Evolutionary conservation across 2,329 filamentous ascomycete genomes (phyloP), one percentile per base, ranked within the genome.

Genomic region (Tolypocladium endophyticum): DNA sequence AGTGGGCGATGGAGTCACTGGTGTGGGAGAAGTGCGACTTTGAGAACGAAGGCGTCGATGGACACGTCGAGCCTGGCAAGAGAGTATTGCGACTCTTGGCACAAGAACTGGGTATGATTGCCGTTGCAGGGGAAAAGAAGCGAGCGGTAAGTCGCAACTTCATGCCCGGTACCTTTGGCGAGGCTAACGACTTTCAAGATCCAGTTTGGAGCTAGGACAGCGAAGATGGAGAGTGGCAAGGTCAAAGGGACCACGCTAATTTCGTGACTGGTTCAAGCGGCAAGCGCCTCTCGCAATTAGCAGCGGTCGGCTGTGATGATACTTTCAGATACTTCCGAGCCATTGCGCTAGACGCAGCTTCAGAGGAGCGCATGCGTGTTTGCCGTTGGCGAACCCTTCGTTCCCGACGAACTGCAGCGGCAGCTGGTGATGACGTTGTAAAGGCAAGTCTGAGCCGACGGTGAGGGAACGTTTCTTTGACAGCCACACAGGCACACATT

Each of bases 1-100:
- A 79, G 33, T 94, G 92, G 84, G 89, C 90, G 8, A 81, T 97
- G 33, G 78, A 78, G 52, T 78, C 81, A 30, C 88, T 91, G 0
- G 87, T 93, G 0, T 90, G 85, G 81, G 84, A 90, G 61, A 97
- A 97, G 71, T 97, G 92, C 67, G 91, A 93, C 54, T 97, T 97
- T 71, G 84, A 82, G n/a, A 78, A 80, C 47, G 63, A 66, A 4
- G 67, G 66, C 9, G 72, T 71, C 6, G 69, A 72, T 41, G 64
- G 53, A 5, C 58, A 57, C 1, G 76, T 93, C 8, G 91, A 96
- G 64, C 82, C 89, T 0, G 91, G 86, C 20, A 99, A 99, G 75
- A 85, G 88, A 68, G 79, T 92, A 0, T 74, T 99, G 57, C 82
- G 94, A 28, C 78, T 96, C 28, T 74, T 96, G 28, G 91, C 92